Conservation (phyloP, 2,329 filamentous ascomycete genomes). For the Penicillium paneum region DNA sequence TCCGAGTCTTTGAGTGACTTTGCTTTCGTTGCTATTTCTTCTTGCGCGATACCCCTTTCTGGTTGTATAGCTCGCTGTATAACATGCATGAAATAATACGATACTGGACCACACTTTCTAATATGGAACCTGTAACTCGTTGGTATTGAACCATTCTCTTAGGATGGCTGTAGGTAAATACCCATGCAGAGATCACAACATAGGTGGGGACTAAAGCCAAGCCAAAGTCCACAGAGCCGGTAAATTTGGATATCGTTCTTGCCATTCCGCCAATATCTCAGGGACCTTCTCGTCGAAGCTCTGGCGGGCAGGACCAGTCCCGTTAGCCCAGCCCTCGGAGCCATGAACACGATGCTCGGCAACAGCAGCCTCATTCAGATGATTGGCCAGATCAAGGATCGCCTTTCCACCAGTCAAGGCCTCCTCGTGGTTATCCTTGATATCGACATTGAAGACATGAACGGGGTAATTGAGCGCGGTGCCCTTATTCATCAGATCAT, state of each 20-base stretch:
- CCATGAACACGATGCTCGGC: slow-evolving; percentile 71
- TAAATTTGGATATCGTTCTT: slow-evolving; percentile 88
- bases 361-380: slow-evolving; percentile 73
- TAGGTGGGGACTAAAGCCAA: slow-evolving; percentile 65
- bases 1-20: not conserved
- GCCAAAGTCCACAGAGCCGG: slow-evolving; percentile 92
- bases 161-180: not conserved
- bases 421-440: slow-evolving; percentile 97
- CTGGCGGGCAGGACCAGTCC: slow-evolving; percentile 62
- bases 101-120: not conserved
- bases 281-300: slow-evolving; percentile 92
- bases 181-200: not conserved
- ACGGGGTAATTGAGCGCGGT: slow-evolving; percentile 86
- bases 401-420: slow-evolving; percentile 84
- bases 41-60: slow-evolving; percentile 4
- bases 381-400: slow-evolving; percentile 85
- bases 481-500: slow-evolving; percentile 84
- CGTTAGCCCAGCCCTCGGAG: slow-evolving; percentile 65
- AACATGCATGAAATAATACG: not conserved
- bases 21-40: not conserved
- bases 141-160: not conserved
- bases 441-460: slow-evolving; percentile 97
- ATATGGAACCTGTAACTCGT: not conserved
- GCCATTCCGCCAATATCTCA: slow-evolving; percentile 87
- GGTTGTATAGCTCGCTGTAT: not conserved